phyloP scores from a whole-genome alignment of 345 rosid genomes.

The Linum trigynum region DNA sequence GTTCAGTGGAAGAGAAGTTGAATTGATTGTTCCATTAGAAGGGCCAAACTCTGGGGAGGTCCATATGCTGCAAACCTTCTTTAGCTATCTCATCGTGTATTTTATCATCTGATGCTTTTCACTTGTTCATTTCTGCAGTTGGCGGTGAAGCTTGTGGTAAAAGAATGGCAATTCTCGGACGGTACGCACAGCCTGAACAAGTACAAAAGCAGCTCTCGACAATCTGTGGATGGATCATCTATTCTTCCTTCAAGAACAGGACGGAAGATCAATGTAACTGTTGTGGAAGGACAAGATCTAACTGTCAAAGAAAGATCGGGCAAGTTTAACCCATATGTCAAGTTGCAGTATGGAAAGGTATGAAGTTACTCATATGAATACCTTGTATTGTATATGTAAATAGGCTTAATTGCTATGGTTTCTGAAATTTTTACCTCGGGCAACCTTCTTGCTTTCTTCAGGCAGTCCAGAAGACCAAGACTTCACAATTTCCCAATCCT shows the following conservation, averaged over 20 bases:
- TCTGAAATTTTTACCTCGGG: constrained; percentile 1
- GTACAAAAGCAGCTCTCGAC: constrained; percentile 29
- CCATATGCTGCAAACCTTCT: constrained; percentile 5
- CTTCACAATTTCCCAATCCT: constrained; percentile 39
- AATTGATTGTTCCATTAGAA: constrained; percentile 89
- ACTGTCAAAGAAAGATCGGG: constrained; percentile 49
- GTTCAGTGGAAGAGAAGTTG: constrained; percentile 75
- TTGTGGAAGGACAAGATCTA: constrained; percentile 65
- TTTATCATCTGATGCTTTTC: neutral
- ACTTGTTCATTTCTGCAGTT: constrained; percentile 38
- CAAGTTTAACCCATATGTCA: constrained; percentile 64
- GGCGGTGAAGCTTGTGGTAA: constrained; percentile 60
- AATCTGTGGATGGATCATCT: constrained; percentile 45
- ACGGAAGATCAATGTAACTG: constrained; percentile 49
- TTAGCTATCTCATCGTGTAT: neutral
- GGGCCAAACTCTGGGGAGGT: constrained; percentile 75
- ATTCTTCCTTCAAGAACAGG: constrained; percentile 55
- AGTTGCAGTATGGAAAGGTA: constrained; percentile 91
- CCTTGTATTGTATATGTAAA: neutral
- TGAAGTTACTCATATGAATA: neutral
- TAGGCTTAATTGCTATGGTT: neutral
- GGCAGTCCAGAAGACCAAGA: constrained; percentile 59
- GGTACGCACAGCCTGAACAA: constrained; percentile 66
- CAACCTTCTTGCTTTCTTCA: constrained; percentile 17
- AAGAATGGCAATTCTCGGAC: constrained; percentile 96